Conservation (phyloP, 768 basidiomycete genomes). For the Podaxis pistillaris region DNA sequence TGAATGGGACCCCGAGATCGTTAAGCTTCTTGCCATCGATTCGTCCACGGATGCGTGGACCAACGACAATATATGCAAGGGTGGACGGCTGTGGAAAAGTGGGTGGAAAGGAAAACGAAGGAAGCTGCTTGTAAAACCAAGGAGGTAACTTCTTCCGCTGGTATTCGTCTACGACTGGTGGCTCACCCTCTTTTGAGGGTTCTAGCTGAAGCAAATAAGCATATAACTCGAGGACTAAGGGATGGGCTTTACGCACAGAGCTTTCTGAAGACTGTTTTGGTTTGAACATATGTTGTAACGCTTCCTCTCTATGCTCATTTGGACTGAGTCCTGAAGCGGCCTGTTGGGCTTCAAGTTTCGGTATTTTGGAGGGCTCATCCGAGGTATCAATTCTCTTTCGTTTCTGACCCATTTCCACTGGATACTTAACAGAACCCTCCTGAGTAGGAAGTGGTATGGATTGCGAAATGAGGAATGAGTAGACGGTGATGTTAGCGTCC, state of each 20-base stretch:
- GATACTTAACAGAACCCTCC: background rate
- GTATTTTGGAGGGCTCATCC: slow-evolving; percentile 35
- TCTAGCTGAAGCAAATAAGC: background rate
- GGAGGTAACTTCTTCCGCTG: slow-evolving; percentile 26
- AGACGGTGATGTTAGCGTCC: slow-evolving; percentile 66
- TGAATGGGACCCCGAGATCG: slow-evolving; percentile 59
- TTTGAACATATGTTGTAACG: slow-evolving; percentile 8
- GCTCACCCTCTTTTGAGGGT: background rate
- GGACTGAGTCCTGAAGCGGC: background rate
- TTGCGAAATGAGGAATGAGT: slow-evolving; percentile 49
- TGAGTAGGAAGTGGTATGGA: background rate
- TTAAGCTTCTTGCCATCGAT: slow-evolving; percentile 69
- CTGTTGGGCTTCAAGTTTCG: slow-evolving; percentile 14
- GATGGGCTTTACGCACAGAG: background rate
- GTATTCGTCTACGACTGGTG: slow-evolving; percentile 24
- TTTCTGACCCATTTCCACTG: slow-evolving; percentile 31
- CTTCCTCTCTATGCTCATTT: background rate
- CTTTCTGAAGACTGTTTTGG: slow-evolving; percentile 17
- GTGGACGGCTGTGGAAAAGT: slow-evolving; percentile 28
- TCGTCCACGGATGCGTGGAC: slow-evolving; percentile 58
- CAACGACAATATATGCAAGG: slow-evolving; percentile 50
- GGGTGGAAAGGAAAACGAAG: slow-evolving; percentile 26
- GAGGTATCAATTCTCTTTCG: slow-evolving; percentile 44
- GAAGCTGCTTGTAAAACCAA: slow-evolving; percentile 38
- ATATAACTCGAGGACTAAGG: background rate